These are phyloP conservation scores for Blastobotrys illinoisensis DNA, from an alignment of 1,139 yeast species.

Conservation along the genomic window DNA sequence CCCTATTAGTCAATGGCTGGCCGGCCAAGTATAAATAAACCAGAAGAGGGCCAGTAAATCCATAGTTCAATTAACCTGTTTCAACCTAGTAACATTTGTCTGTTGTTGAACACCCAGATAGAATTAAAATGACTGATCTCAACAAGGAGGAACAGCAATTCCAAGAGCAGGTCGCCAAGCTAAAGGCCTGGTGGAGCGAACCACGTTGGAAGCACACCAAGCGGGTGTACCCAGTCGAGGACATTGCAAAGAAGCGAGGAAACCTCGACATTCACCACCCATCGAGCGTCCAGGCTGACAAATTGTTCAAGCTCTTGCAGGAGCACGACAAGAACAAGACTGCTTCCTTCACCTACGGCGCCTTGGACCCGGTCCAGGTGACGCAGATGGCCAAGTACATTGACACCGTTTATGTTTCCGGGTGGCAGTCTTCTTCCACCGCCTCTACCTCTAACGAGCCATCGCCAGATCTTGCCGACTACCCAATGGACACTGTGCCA, in stretches of 20 bases:
- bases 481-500: constrained; percentile 98
- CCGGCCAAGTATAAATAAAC: background rate
- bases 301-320: constrained; percentile 61
- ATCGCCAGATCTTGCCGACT: constrained; percentile 96
- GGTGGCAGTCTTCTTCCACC: constrained; percentile 98
- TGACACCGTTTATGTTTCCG: constrained; percentile 89
- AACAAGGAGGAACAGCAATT: constrained; percentile 52
- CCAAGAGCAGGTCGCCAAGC: constrained; percentile 65
- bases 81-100: no score
- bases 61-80: background rate
- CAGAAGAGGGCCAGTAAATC: background rate
- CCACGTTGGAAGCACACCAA: constrained; percentile 89
- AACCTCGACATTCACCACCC: constrained; percentile 64
- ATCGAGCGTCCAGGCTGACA: constrained; percentile 76
- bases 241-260: constrained; percentile 86
- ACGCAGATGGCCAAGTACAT: constrained; percentile 94
- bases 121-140: background rate
- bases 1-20: background rate
- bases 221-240: constrained; percentile 85
- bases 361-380: constrained; percentile 92
- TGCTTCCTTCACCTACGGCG: constrained; percentile 89
- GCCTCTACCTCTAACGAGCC: constrained; percentile 98
- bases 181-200: constrained; percentile 84
- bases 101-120: no score
- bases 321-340: constrained; percentile 72